Evolutionary conservation across 2,329 filamentous ascomycete species (phyloP).

Genomic region (Beauveria brongniartii): DNA sequence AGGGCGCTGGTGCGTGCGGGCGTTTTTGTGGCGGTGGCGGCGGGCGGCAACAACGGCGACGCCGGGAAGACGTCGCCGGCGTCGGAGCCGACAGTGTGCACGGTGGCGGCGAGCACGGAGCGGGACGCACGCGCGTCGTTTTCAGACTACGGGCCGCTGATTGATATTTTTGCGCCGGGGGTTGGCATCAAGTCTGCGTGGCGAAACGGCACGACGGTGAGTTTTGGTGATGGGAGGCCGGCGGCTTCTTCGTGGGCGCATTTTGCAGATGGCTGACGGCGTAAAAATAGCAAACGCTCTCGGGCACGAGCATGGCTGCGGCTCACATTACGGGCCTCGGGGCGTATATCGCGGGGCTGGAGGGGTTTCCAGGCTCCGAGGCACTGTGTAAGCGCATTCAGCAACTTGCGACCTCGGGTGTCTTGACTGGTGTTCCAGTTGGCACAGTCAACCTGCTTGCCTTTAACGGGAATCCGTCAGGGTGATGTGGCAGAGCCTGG

Average conservation of each 20-base stretch:
- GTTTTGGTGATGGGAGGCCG: too few relatives aligned
- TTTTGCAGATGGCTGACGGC: background rate
- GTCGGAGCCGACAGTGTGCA: slow-evolving; percentile 16
- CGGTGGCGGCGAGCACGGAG: slow-evolving; percentile 14
- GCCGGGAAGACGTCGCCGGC: slow-evolving; percentile 15
- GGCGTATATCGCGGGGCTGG: slow-evolving; percentile 15
- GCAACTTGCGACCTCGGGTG: slow-evolving; percentile 30
- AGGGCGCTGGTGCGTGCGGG: slow-evolving; percentile 31
- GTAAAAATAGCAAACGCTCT: slow-evolving; percentile 22
- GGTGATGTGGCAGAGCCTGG: background rate
- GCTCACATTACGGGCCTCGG: slow-evolving; percentile 34
- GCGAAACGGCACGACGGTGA: slow-evolving; percentile 29
- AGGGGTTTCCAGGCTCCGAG: slow-evolving; percentile 27
- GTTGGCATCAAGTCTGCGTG: slow-evolving; percentile 35
- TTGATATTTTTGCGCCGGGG: slow-evolving; percentile 42
- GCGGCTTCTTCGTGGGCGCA: too few relatives aligned
- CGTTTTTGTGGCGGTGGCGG: slow-evolving; percentile 42
- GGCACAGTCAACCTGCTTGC: slow-evolving; percentile 42
- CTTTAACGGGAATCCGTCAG: slow-evolving; percentile 36
- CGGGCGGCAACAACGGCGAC: slow-evolving; percentile 32
- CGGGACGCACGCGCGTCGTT: slow-evolving; percentile 30
- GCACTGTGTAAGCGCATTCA: slow-evolving; percentile 38
- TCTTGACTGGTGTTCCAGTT: slow-evolving; percentile 29
- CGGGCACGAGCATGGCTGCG: slow-evolving; percentile 40
- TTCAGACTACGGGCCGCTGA: slow-evolving; percentile 33